These are phyloP conservation scores for Scleromitrula shiraiana DNA, from an alignment of 2,329 filamentous ascomycete genomes.

Conservation along the genomic window DNA sequence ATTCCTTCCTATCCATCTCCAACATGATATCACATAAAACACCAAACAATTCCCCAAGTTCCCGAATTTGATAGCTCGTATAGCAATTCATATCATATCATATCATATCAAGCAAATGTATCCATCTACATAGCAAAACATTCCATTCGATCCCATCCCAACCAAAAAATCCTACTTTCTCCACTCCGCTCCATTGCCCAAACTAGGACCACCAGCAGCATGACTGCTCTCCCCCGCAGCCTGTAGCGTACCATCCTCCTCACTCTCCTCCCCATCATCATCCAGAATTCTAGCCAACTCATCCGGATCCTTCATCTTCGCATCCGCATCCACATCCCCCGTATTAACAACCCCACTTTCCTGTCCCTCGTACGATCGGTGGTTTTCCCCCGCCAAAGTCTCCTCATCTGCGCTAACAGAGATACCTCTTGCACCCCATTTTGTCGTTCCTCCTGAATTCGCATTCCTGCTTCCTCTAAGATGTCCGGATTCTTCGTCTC, in stretches of 20 bases:
- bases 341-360: constrained; percentile 39
- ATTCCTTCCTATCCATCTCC: too few relatives aligned
- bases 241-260: constrained; percentile 2
- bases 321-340: constrained; percentile 48
- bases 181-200: constrained; percentile 7
- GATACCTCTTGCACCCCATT: constrained; percentile 57
- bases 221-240: background rate
- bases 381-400: constrained; percentile 43
- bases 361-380: constrained; percentile 32
- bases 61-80: too few relatives aligned
- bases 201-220: background rate
- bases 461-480: constrained; percentile 2
- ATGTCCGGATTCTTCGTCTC: constrained; percentile 11
- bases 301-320: constrained; percentile 59
- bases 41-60: background rate
- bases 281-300: constrained; percentile 54
- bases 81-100: background rate
- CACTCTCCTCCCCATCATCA: constrained; percentile 40
- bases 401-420: constrained; percentile 59
- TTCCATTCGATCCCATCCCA: background rate
- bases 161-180: background rate
- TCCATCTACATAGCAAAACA: background rate
- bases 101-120: background rate
- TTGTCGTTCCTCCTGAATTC: constrained; percentile 5
- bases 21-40: too few relatives aligned